phyloP scores from a whole-genome alignment of 2,329 filamentous ascomycete genomes.

The Microcyclosporella mali region DNA sequence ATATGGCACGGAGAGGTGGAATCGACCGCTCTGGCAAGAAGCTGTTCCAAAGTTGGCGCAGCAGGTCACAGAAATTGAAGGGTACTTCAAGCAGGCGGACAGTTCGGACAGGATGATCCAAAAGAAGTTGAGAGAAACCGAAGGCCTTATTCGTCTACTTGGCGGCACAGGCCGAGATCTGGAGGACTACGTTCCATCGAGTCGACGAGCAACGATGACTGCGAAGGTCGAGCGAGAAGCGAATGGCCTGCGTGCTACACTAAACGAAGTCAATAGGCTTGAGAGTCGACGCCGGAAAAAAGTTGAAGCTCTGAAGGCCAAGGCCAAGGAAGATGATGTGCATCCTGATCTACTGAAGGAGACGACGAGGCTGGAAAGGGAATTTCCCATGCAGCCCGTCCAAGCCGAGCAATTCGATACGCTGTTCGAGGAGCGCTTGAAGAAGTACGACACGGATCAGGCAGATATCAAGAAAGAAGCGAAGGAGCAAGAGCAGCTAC shows the following conservation, averaged over 20 bases:
- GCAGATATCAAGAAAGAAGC: slow-evolving; percentile 66
- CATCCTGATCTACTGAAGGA: slow-evolving; percentile 74
- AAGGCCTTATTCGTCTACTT: slow-evolving; percentile 68
- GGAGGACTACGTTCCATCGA: slow-evolving; percentile 84
- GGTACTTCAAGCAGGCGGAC: slow-evolving; percentile 70
- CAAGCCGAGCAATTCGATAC: slow-evolving; percentile 86
- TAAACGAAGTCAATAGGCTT: slow-evolving; percentile 78
- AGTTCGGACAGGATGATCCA: slow-evolving; percentile 65
- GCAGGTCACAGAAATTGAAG: slow-evolving; percentile 71
- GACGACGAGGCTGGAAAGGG: slow-evolving; percentile 75
- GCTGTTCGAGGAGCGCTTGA: slow-evolving; percentile 77
- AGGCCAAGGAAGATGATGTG: slow-evolving; percentile 81
- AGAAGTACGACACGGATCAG: slow-evolving; percentile 73
- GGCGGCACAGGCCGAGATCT: slow-evolving; percentile 73
- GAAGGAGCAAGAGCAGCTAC: slow-evolving; percentile 67
- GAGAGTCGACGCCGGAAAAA: slow-evolving; percentile 75
- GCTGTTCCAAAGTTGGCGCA: slow-evolving; percentile 69
- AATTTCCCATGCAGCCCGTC: slow-evolving; percentile 76
- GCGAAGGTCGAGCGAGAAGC: slow-evolving; percentile 75
- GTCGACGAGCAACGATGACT: slow-evolving; percentile 69
- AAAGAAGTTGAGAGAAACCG: slow-evolving; percentile 70
- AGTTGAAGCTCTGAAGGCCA: slow-evolving; percentile 70
- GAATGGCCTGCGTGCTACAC: slow-evolving; percentile 65
- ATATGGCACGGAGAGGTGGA: slow-evolving; percentile 85
- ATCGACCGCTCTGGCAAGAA: slow-evolving; percentile 59